These are phyloP conservation scores for Arabidopsis suecica DNA, from an alignment of 345 rosid genomes.

Conservation along the genomic window DNA sequence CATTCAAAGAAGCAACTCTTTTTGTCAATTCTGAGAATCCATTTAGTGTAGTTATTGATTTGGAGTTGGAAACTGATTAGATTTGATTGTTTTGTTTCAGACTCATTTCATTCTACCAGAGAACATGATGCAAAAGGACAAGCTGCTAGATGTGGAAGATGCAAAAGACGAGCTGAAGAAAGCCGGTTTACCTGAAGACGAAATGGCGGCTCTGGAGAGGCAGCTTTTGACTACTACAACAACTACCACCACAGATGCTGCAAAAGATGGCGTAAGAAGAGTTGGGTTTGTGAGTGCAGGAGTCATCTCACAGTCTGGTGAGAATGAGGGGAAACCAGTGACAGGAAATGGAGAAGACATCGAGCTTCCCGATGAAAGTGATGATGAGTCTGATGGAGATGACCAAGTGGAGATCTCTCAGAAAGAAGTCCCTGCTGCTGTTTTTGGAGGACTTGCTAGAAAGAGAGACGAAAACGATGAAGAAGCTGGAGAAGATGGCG, in stretches of 20 bases:
- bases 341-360: conserved; percentile 76
- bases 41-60: not conserved
- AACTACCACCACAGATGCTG: conserved; percentile 36
- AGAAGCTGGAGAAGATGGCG: conserved; percentile 34
- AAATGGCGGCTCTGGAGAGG: conserved; percentile 92
- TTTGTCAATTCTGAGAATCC: not conserved
- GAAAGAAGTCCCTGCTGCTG: conserved; percentile 84
- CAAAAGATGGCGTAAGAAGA: conserved; percentile 57
- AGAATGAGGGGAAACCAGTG: conserved; percentile 45
- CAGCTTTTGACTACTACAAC: conserved; percentile 62
- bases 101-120: conserved; percentile 89
- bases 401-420: conserved; percentile 74
- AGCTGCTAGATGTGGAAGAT: conserved; percentile 70
- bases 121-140: conserved; percentile 92
- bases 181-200: conserved; percentile 87
- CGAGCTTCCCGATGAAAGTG: conserved; percentile 83
- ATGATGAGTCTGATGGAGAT: conserved; percentile 63
- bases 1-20: conserved; percentile 1
- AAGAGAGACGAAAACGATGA: conserved; percentile 64
- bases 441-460: conserved; percentile 73
- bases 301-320: conserved; percentile 66
- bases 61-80: conserved; percentile 25
- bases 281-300: conserved; percentile 98
- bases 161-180: conserved; percentile 86
- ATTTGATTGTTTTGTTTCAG: conserved; percentile 49